These are phyloP conservation scores for Neoboletus magnificus DNA, from an alignment of 768 basidiomycete species.

Conservation along the genomic window DNA sequence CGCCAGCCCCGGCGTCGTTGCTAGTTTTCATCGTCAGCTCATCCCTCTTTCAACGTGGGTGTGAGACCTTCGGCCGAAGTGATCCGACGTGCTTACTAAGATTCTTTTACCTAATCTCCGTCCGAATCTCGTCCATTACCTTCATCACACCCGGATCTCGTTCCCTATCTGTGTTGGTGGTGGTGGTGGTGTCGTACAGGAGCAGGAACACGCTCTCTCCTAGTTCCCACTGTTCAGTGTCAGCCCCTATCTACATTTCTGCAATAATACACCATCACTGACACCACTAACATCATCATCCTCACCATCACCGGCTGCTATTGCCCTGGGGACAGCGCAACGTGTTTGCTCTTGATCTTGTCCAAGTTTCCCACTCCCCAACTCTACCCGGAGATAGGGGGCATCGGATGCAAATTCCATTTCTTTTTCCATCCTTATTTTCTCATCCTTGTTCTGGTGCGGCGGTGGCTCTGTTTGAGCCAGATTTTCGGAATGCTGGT, in stretches of 20 bases:
- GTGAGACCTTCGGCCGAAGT: background rate
- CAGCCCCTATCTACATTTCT: too few relatives aligned
- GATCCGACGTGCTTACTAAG: background rate
- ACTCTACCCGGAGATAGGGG: background rate
- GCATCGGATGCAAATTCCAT: background rate
- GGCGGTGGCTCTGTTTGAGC: background rate
- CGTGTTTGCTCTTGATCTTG: background rate
- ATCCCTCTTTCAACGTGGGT: background rate
- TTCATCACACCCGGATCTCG: too few relatives aligned
- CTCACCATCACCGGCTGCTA: background rate
- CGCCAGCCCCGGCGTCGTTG: slow-evolving; percentile 1
- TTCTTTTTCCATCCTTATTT: background rate
- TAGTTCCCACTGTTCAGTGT: too few relatives aligned
- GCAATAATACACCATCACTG: too few relatives aligned
- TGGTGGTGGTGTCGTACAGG: too few relatives aligned
- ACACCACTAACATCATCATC: too few relatives aligned
- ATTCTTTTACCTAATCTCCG: background rate
- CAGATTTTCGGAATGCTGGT: background rate
- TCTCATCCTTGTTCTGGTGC: background rate
- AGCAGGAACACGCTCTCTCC: too few relatives aligned
- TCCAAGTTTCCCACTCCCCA: background rate
- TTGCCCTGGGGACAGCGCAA: background rate
- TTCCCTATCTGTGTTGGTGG: too few relatives aligned
- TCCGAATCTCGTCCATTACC: too few relatives aligned
- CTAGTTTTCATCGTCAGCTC: background rate